These are phyloP conservation scores for Xylaria sp. DNA, from an alignment of 2,329 filamentous ascomycete species.

Conservation along the genomic window DNA sequence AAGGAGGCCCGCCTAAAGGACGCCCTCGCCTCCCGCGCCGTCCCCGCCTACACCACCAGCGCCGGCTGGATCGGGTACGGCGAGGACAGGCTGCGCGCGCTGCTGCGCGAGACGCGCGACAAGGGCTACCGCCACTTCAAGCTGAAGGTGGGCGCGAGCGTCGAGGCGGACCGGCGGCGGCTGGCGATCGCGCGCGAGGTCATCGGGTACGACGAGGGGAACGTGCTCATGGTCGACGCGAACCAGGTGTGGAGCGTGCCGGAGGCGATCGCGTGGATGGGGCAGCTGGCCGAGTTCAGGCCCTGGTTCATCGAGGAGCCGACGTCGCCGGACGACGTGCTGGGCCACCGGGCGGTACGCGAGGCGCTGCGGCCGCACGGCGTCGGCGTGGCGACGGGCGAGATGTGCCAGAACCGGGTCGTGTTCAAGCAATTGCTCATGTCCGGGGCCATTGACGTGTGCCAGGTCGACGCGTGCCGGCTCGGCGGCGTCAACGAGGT, in stretches of 20 bases:
- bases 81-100: slow-evolving; percentile 79
- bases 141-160: slow-evolving; percentile 78
- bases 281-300: slow-evolving; percentile 77
- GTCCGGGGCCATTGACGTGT: slow-evolving; percentile 79
- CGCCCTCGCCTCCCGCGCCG: slow-evolving; percentile 72
- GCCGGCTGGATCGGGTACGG: slow-evolving; percentile 92
- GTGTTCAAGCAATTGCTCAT: slow-evolving; percentile 91
- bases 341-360: slow-evolving; percentile 83
- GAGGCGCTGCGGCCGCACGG: slow-evolving; percentile 74
- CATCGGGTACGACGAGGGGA: slow-evolving; percentile 80
- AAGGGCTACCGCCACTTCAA: slow-evolving; percentile 88
- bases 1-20: slow-evolving; percentile 75
- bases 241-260: slow-evolving; percentile 93
- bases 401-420: slow-evolving; percentile 95
- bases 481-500: slow-evolving; percentile 92
- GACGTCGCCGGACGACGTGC: slow-evolving; percentile 85
- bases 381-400: slow-evolving; percentile 86
- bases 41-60: slow-evolving; percentile 88
- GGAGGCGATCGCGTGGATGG: slow-evolving; percentile 87
- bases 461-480: slow-evolving; percentile 88
- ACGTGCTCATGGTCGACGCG: slow-evolving; percentile 89
- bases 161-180: slow-evolving; percentile 72
- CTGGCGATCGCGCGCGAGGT: slow-evolving; percentile 76
- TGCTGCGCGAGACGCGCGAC: slow-evolving; percentile 73
- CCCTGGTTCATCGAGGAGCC: slow-evolving; percentile 96